These are phyloP conservation scores for Alternaria metachromatica DNA, from an alignment of 2,329 filamentous ascomycete species.

Conservation along the genomic window DNA sequence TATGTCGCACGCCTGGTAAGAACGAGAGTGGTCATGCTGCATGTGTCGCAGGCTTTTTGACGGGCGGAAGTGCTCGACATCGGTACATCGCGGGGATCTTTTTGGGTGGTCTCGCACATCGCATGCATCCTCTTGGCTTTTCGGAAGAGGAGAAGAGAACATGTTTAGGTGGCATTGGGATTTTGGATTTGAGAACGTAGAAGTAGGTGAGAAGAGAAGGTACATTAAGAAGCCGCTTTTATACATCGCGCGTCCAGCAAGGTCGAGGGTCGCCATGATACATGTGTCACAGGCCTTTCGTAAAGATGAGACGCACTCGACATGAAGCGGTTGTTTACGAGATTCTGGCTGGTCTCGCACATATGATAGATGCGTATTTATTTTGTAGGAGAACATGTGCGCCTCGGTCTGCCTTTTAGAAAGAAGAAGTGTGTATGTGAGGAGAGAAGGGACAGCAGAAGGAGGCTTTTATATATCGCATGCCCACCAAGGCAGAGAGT, in stretches of 20 bases:
- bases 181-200: too few species aligned
- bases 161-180: too few species aligned
- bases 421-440: neutral
- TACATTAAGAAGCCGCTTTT: neutral
- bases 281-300: neutral
- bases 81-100: too few species aligned
- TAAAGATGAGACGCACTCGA: neutral
- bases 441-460: neutral
- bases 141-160: too few species aligned
- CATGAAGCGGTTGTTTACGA: too few species aligned
- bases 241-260: neutral
- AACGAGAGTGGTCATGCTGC: rapidly evolving
- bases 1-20: neutral
- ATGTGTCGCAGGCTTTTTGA: rapidly evolving
- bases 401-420: too few species aligned
- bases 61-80: neutral
- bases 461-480: neutral
- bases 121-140: too few species aligned
- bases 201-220: too few species aligned
- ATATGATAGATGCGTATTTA: rapidly evolving
- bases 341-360: neutral
- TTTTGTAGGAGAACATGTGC: neutral
- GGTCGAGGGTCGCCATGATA: neutral
- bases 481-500: neutral
- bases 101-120: neutral